Evolutionary conservation across 2,329 filamentous ascomycete genomes (phyloP), one percentile per base, ranked within the genome.

Genomic region (Colletotrichum gigasporum): DNA sequence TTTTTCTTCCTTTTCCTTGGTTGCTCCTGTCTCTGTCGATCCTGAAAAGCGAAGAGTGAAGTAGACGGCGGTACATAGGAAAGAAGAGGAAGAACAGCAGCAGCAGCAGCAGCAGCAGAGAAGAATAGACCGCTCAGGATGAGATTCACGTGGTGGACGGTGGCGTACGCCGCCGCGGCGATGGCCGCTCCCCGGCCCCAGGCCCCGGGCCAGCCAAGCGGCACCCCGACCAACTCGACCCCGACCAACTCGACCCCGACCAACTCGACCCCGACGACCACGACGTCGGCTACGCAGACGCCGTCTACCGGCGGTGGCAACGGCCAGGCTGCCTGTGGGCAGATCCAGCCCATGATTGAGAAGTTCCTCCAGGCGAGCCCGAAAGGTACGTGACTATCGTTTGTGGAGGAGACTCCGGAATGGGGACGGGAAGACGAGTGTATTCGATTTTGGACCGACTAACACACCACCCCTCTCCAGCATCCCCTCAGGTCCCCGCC

Each of bases 401-500:
- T 16, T 24, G 6, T 26, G 32, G 22, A 11, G n/a, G 8, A 34
- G 18, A 3, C 20, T 22, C 7, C 20, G 7, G 39, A 42, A 16
- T 9, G 20, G 12, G 8, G 9, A 14, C 4, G 3, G 12, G 18
- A 20, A 12, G 12, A 35, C n/a, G n/a, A n/a, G n/a, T n/a, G n/a
- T n/a, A n/a, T n/a, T n/a, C n/a, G n/a, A n/a, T n/a, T n/a, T n/a
- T n/a, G n/a, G n/a, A n/a, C n/a, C n/a, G n/a, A 22, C 51, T 57
- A 11, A 65, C 51, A 22, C 6, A 1, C 18, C 12, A 16, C 5
- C 14, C 24, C 32, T n/a, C 34, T 20, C 54, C 42, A 73, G 74
- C 70, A 16, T 67, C 65, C 3, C 70, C 75, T 5, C 75, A 72
- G n/a, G 71, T 81, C 16, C 67, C 76, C 1, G 78, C 76, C 9